Conservation (phyloP, 2,329 filamentous ascomycete species). For the Colletotrichum sp. region DNA sequence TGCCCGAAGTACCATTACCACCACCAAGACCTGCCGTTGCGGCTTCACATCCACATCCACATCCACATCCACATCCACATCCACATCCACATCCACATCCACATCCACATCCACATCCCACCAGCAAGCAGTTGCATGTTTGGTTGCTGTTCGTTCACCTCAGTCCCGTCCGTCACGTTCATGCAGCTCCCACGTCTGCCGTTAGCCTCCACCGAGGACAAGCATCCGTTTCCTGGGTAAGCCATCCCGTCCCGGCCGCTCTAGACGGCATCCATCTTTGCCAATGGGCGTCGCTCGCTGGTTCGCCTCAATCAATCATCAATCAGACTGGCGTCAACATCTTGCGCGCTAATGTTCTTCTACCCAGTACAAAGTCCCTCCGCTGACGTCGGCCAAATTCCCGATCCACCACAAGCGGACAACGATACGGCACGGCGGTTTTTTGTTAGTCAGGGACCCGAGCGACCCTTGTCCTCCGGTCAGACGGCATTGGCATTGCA, state of each 20-base stretch:
- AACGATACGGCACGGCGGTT: background rate
- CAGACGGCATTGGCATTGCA: background rate
- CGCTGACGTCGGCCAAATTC: slow-evolving; percentile 18
- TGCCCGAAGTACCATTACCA: background rate
- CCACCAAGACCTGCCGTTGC: background rate
- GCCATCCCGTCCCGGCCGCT: background rate
- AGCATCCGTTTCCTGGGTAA: background rate
- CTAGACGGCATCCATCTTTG: background rate
- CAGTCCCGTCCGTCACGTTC: background rate
- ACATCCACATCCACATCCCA: background rate
- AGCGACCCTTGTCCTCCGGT: background rate
- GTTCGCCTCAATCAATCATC: background rate
- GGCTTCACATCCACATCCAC: background rate
- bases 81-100: no score
- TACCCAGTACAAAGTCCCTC: background rate
- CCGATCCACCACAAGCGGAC: background rate
- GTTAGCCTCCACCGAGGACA: background rate
- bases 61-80: no score
- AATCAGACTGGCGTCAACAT: background rate
- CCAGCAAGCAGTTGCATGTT: background rate
- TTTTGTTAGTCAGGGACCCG: slow-evolving; percentile 3
- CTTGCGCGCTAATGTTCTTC: background rate
- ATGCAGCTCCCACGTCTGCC: background rate
- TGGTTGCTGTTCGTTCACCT: background rate
- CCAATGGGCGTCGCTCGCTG: background rate